A percentile compares a stretch with the other conserved stretches of the same genome.
These are phyloP conservation scores for Nymphaea colorata DNA, from an alignment of 164 flowering plant species.

Conservation along the genomic window DNA sequence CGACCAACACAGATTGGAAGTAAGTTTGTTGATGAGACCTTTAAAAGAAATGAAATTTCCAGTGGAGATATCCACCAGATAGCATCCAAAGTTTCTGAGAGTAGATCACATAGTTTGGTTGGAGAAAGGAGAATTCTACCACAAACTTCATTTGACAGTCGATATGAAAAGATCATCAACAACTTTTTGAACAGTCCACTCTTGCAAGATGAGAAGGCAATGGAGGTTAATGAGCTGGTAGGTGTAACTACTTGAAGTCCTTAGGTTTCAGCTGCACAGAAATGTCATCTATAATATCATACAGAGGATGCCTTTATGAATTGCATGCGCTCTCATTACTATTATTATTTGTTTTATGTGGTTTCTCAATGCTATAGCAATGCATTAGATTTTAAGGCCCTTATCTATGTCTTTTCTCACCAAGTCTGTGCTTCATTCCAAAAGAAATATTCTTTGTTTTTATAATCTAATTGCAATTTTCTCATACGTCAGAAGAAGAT, in stretches of 20 bases:
- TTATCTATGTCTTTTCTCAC: neutral
- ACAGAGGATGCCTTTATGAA: neutral
- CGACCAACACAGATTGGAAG: constrained; percentile 32
- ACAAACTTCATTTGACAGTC: constrained; percentile 26
- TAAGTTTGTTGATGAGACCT: constrained; percentile 18
- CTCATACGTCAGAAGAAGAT: too few relatives aligned
- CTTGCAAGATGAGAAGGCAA: constrained; percentile 28
- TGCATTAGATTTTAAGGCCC: neutral
- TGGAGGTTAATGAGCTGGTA: constrained; percentile 35
- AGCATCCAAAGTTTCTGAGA: constrained; percentile 20
- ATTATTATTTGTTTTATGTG: neutral
- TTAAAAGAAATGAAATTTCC: constrained; percentile 18
- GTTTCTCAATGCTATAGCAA: neutral
- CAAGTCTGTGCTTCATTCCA: too few relatives aligned
- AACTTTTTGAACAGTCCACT: constrained; percentile 51
- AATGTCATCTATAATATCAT: neutral
- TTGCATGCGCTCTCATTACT: neutral
- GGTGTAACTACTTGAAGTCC: constrained; percentile 4
- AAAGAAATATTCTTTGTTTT: too few relatives aligned
- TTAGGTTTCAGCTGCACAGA: neutral
- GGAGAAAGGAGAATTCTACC: constrained; percentile 16
- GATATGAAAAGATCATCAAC: constrained; percentile 53
- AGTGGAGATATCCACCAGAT: constrained; percentile 21
- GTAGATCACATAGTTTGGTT: constrained; percentile 12
- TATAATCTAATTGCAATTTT: too few relatives aligned